These are phyloP conservation scores for Kodamaea sp. DNA, from an alignment of 1,139 yeast species.

Conservation along the genomic window DNA sequence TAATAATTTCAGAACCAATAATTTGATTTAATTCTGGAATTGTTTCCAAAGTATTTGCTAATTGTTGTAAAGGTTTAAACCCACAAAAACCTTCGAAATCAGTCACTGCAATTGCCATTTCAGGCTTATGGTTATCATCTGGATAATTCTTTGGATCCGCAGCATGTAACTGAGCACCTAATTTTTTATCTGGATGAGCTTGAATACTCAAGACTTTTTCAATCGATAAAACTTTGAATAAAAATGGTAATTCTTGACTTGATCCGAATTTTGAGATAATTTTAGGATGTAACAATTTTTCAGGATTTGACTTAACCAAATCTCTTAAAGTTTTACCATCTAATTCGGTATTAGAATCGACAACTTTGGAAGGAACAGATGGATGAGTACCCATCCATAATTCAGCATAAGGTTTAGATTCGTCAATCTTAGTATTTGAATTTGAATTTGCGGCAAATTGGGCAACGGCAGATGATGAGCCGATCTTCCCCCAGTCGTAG, in stretches of 20 bases:
- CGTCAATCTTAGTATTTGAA: constrained; percentile 59
- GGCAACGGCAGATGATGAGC: constrained; percentile 83
- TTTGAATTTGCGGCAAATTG: constrained; percentile 73
- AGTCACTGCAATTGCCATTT: constrained; percentile 97
- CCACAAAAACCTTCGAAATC: constrained; percentile 98
- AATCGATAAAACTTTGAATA: constrained; percentile 90
- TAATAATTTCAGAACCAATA: constrained; percentile 59
- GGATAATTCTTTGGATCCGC: constrained; percentile 93
- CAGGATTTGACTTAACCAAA: constrained; percentile 59
- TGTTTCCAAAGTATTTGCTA: constrained; percentile 59
- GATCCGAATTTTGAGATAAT: constrained; percentile 68
- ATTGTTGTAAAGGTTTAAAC: constrained; percentile 82
- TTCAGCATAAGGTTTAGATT: constrained; percentile 78
- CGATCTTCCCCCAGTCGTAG: constrained; percentile 87
- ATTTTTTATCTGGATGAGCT: constrained; percentile 93
- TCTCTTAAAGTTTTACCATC: constrained; percentile 60
- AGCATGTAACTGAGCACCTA: constrained; percentile 73
- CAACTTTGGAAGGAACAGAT: constrained; percentile 74
- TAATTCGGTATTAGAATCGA: constrained; percentile 20
- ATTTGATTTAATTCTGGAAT: constrained; percentile 74
- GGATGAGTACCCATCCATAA: constrained; percentile 99
- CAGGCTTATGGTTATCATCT: constrained; percentile 98
- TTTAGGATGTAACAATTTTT: constrained; percentile 50
- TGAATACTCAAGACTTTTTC: constrained; percentile 91
- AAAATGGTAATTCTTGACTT: constrained; percentile 74